Conservation (phyloP, 164 flowering plant species). For the Berberis thunbergii region DNA sequence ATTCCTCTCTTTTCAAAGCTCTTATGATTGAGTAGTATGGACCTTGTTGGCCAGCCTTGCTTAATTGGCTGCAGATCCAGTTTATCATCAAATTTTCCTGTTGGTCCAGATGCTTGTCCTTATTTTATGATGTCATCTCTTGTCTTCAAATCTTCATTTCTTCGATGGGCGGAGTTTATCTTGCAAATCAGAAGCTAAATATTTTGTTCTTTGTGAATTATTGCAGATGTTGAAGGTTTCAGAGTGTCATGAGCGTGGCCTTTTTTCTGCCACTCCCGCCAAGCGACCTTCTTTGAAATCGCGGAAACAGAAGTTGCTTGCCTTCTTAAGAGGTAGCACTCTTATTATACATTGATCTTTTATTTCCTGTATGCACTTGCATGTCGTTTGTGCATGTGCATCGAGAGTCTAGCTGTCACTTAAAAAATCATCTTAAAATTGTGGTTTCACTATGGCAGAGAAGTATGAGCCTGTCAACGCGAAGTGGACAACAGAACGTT, state of each 20-base stretch:
- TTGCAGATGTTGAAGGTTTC: constrained; percentile 76
- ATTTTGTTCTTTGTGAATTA: constrained; percentile 5
- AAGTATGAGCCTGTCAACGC: constrained; percentile 80
- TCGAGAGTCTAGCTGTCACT: neutral
- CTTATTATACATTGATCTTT: neutral
- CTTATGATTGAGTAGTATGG: too few species aligned
- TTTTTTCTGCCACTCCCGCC: constrained; percentile 36
- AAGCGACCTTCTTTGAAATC: constrained; percentile 61
- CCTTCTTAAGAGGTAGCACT: constrained; percentile 61
- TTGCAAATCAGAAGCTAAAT: neutral
- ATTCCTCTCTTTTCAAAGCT: too few species aligned
- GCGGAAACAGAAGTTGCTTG: constrained; percentile 63
- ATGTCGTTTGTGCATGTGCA: neutral
- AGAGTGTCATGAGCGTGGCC: constrained; percentile 47
- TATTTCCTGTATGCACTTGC: neutral
- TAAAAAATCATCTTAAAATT: neutral
- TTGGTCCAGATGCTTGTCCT: too few species aligned
- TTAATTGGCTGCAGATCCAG: too few species aligned
- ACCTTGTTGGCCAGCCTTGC: too few species aligned
- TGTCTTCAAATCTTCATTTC: neutral
- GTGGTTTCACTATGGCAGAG: constrained; percentile 30
- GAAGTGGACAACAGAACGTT: constrained; percentile 97
- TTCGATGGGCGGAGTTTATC: neutral
- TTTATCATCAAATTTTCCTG: too few species aligned
- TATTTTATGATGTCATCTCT: too few species aligned